Conservation (phyloP, 139 green algal genomes). For the Mesotaenium endlicherianum region DNA sequence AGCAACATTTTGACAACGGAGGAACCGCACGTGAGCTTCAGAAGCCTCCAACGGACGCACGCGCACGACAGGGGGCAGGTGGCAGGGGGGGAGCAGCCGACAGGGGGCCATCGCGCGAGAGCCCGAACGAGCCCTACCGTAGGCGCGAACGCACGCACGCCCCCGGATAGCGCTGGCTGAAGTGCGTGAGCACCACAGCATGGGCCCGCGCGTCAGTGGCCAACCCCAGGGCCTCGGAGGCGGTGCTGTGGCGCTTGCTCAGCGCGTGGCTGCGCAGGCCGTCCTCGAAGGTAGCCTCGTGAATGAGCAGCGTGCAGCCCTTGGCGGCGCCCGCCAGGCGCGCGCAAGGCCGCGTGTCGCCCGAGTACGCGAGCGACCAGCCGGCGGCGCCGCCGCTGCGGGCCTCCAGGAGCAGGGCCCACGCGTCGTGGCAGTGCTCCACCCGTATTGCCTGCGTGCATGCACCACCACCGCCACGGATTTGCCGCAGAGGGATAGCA, state of each 20-base stretch:
- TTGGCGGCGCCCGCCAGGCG: conserved; percentile 69
- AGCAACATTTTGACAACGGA: neutral
- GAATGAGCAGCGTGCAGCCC: conserved; percentile 83
- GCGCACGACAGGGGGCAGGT: no score
- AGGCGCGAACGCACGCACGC: no score
- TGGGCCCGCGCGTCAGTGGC: neutral
- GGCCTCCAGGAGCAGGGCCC: conserved; percentile 62
- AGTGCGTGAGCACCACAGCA: conserved; percentile 6
- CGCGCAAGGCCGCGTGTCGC: conserved; percentile 80
- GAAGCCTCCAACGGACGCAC: no score
- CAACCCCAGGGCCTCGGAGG: conserved; percentile 1
- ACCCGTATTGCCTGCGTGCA: conserved; percentile 58
- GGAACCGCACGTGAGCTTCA: no score
- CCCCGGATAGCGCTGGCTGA: conserved; percentile 25
- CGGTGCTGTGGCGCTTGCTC: neutral
- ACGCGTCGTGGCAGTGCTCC: conserved; percentile 71
- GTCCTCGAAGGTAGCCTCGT: conserved; percentile 92
- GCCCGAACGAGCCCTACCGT: neutral
- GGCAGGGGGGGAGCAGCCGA: no score
- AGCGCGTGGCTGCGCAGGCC: no score
- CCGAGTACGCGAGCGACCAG: conserved; percentile 75
- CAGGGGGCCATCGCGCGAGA: neutral
- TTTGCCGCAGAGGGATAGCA: no score
- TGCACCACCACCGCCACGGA: neutral
- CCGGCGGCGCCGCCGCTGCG: no score